Evolutionary conservation across 2,329 filamentous ascomycete genomes (phyloP).

Genomic region (Ilyonectria mors-panacis): DNA sequence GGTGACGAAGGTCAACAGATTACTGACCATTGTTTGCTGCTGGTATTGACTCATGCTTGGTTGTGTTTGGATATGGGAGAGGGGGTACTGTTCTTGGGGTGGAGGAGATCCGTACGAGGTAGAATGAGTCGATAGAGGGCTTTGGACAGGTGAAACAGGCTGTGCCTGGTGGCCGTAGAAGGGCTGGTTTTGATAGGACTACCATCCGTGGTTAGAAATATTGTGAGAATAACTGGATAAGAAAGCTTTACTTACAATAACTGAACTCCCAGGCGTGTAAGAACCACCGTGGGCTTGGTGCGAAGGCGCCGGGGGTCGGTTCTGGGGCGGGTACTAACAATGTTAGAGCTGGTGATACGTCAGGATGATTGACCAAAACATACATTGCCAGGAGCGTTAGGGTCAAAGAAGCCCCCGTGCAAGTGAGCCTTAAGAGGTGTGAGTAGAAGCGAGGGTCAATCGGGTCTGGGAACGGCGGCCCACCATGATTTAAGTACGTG

Average conservation of each 20-base stretch:
- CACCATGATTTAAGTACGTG: conserved; percentile 43
- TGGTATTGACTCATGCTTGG: conserved; percentile 40
- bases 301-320: conserved; percentile 22
- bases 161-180: conserved; percentile 38
- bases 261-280: conserved; percentile 45
- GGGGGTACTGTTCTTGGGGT: conserved; percentile 30
- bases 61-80: conserved; percentile 33
- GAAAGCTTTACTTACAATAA: conserved; percentile 34
- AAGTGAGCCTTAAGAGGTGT: conserved; percentile 38
- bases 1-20: background rate
- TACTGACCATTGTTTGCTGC: conserved; percentile 38
- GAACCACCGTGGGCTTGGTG: conserved; percentile 44
- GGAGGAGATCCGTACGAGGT: conserved; percentile 26
- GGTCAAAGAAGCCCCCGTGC: conserved; percentile 45
- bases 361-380: background rate
- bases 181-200: conserved; percentile 45
- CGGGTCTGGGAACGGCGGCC: background rate
- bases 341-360: background rate
- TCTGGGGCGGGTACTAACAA: conserved; percentile 34
- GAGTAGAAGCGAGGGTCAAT: background rate
- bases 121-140: conserved; percentile 36
- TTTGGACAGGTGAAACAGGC: conserved; percentile 40
- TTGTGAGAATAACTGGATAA: background rate
- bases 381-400: conserved; percentile 40
- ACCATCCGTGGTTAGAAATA: conserved; percentile 21